Evolutionary conservation across 148 eudicot genomes (phyloP).

Genomic region (Nyssa sinensis): DNA sequence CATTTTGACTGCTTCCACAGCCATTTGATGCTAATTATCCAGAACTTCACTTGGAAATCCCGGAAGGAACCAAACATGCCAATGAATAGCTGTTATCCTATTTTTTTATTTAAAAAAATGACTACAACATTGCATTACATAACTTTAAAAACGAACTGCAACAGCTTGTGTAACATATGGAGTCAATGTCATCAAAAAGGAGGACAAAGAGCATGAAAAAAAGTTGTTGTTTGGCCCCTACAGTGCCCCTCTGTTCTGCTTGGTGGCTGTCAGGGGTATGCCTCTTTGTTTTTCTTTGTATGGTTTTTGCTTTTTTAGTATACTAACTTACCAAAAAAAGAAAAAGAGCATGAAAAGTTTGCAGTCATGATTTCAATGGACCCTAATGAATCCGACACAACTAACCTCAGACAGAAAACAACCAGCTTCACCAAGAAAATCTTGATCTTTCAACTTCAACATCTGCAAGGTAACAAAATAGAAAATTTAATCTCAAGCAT

Average conservation of each 20-base stretch:
- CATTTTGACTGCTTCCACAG: neutral
- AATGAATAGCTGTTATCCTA: neutral
- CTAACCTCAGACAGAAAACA: conserved; percentile 85
- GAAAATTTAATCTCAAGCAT: conserved; percentile 6
- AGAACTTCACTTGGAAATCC: neutral
- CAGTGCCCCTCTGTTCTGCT: too few species aligned
- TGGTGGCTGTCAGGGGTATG: too few species aligned
- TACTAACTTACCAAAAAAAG: too few species aligned
- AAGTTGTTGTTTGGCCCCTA: too few species aligned
- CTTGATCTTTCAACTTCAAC: conserved; percentile 75
- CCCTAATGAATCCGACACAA: conserved; percentile 3
- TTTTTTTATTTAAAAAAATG: neutral
- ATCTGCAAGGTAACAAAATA: conserved; percentile 35
- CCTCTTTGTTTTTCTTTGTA: too few species aligned
- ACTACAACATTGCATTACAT: neutral
- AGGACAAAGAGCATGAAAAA: too few species aligned
- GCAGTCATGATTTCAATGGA: neutral
- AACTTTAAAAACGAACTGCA: neutral
- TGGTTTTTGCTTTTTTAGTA: too few species aligned
- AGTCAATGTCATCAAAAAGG: neutral
- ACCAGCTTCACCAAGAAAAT: conserved; percentile 81
- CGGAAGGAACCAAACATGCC: conserved; percentile 1
- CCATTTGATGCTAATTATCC: neutral
- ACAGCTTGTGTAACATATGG: neutral
- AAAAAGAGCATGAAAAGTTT: neutral